These are phyloP conservation scores for Picochlorum sp. DNA, from an alignment of 139 green algal genomes.

Conservation along the genomic window DNA sequence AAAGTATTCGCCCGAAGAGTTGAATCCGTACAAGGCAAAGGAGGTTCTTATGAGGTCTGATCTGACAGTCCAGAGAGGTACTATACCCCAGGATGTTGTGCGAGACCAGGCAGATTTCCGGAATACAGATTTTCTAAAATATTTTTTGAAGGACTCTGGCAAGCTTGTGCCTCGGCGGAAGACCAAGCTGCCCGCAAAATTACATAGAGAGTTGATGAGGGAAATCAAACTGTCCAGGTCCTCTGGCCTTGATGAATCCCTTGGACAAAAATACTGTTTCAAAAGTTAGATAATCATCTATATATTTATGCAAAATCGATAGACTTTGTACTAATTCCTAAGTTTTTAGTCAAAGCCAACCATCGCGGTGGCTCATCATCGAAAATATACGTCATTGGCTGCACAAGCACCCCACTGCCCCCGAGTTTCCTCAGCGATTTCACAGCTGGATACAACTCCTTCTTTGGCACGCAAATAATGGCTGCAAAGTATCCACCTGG, in stretches of 20 bases:
- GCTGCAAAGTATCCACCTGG: constrained; percentile 46
- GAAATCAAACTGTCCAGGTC: constrained; percentile 14
- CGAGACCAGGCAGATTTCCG: constrained; percentile 20
- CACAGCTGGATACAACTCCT: constrained; percentile 76
- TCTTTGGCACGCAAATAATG: constrained; percentile 81
- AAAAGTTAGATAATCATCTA: neutral
- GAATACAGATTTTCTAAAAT: constrained; percentile 23
- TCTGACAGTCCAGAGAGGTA: constrained; percentile 4
- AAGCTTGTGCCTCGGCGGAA: constrained; percentile 14
- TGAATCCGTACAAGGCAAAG: constrained; percentile 25
- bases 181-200: constrained; percentile 22
- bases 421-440: constrained; percentile 80
- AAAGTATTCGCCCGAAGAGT: constrained; percentile 23
- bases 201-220: constrained; percentile 21
- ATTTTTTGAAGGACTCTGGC: constrained; percentile 20
- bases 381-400: constrained; percentile 98
- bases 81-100: neutral
- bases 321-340: constrained; percentile 33
- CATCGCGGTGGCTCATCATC: constrained; percentile 90
- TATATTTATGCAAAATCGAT: constrained; percentile 3
- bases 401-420: constrained; percentile 89
- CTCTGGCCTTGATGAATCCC: constrained; percentile 9
- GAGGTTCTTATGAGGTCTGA: constrained; percentile 1
- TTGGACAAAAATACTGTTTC: neutral
- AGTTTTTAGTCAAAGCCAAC: constrained; percentile 56